Conservation (phyloP, 1,139 yeast species). For the Suhomyces taliae region DNA sequence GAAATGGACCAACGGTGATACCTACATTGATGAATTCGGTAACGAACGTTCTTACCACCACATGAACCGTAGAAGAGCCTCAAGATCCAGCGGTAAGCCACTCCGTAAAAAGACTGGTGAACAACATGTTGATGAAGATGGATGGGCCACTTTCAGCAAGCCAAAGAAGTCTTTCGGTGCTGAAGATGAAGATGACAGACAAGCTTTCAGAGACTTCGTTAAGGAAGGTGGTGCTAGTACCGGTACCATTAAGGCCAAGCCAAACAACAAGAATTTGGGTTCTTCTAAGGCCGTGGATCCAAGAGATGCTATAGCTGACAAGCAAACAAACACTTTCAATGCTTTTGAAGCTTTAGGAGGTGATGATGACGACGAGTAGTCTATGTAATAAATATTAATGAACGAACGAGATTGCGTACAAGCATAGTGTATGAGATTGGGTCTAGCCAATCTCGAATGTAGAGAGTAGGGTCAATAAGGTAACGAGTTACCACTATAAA, state of each 20-base stretch:
- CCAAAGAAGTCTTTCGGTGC: constrained; percentile 50
- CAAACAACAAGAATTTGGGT: constrained; percentile 72
- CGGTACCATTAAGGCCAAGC: constrained; percentile 52
- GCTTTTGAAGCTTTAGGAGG: constrained; percentile 77
- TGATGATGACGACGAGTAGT: constrained; percentile 46
- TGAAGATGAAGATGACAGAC: constrained; percentile 50
- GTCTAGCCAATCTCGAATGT: neutral
- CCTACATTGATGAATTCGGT: constrained; percentile 50
- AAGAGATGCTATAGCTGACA: constrained; percentile 67
- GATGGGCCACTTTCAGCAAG: constrained; percentile 72
- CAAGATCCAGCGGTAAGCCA: constrained; percentile 48
- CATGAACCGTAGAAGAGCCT: constrained; percentile 61
- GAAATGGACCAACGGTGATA: constrained; percentile 46
- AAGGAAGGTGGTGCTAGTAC: constrained; percentile 33
- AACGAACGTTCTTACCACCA: constrained; percentile 49
- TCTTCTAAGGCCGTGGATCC: constrained; percentile 73
- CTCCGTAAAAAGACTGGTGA: constrained; percentile 62
- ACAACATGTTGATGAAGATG: constrained; percentile 67
- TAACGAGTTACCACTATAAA: neutral
- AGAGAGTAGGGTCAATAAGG: neutral
- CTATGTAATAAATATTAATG: neutral
- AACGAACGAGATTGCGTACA: neutral
- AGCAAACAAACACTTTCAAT: constrained; percentile 65
- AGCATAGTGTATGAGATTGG: neutral
- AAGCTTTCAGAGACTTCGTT: constrained; percentile 45